Conservation (phyloP, 768 basidiomycete species). For the Serpula lacrymans region DNA sequence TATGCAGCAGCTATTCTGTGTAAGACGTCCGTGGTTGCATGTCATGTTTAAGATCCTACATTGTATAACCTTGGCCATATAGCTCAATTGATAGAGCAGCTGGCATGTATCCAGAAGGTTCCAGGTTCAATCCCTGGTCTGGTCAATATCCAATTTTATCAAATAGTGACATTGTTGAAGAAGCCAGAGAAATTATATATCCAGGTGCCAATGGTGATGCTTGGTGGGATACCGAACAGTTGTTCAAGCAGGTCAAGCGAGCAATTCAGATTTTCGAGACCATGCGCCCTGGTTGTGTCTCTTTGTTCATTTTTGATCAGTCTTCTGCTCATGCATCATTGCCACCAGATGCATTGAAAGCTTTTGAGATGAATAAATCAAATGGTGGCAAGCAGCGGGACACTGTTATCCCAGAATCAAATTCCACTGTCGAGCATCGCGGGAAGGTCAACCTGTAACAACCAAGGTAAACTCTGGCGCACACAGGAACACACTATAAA, state of each 20-base stretch:
- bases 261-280: constrained; percentile 35
- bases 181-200: constrained; percentile 36
- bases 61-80: no score
- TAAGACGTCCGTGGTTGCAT: no score
- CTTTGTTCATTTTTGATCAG: constrained; percentile 10
- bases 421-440: constrained; percentile 6
- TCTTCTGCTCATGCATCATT: constrained; percentile 9
- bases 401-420: constrained; percentile 20
- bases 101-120: no score
- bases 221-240: constrained; percentile 36
- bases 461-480: no score
- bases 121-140: no score
- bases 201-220: constrained; percentile 32
- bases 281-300: constrained; percentile 27
- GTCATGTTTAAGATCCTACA: no score
- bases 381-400: constrained; percentile 19
- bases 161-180: constrained; percentile 22
- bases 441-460: constrained; percentile 13
- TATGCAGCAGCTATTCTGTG: no score
- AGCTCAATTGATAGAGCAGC: no score
- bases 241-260: constrained; percentile 29
- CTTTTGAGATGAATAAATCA: constrained; percentile 23
- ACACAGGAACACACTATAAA: no score
- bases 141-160: no score
- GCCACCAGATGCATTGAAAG: constrained; percentile 16